Evolutionary conservation across 345 rosid species (phyloP).

Genomic region (Populus euphratica): DNA sequence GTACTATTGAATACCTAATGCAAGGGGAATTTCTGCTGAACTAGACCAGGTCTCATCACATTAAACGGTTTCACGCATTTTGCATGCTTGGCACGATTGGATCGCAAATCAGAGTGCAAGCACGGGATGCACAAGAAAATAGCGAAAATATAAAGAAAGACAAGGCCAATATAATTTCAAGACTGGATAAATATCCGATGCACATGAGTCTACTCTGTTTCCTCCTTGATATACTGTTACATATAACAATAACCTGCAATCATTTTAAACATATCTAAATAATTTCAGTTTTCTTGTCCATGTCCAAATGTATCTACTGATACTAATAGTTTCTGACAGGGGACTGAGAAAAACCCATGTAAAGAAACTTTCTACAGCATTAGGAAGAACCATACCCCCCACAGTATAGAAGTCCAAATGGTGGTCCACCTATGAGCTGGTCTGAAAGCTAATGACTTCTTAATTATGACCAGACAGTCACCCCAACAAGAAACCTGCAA

Average conservation of each 20-base stretch:
- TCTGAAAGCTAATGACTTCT: slow-evolving; percentile 33
- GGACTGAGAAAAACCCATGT: slow-evolving; percentile 33
- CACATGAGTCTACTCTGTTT: slow-evolving; percentile 1
- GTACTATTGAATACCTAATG: not conserved
- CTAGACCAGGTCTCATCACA: not conserved
- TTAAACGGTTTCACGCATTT: too few species aligned
- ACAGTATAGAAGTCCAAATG: slow-evolving; percentile 32
- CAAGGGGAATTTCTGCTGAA: not conserved
- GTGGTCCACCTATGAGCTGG: slow-evolving; percentile 27
- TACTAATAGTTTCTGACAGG: slow-evolving; percentile 26
- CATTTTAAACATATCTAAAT: slow-evolving; percentile 20
- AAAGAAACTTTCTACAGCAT: slow-evolving; percentile 26
- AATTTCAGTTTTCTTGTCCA: slow-evolving; percentile 22
- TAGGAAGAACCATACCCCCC: slow-evolving; percentile 37
- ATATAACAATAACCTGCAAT: slow-evolving; percentile 11
- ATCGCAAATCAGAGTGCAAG: not conserved
- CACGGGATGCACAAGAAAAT: not conserved
- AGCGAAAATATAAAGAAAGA: not conserved
- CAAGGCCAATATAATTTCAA: slow-evolving; percentile 3
- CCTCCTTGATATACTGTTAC: slow-evolving; percentile 7
- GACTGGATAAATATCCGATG: slow-evolving; percentile 4
- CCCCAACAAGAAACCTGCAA: slow-evolving; percentile 87
- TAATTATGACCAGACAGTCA: slow-evolving; percentile 35
- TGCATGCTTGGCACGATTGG: not conserved
- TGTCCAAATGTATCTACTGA: not conserved